Evolutionary conservation across 1,284 basidiomycete species (phyloP).

Genomic region (Cutaneotrichosporon sp.): DNA sequence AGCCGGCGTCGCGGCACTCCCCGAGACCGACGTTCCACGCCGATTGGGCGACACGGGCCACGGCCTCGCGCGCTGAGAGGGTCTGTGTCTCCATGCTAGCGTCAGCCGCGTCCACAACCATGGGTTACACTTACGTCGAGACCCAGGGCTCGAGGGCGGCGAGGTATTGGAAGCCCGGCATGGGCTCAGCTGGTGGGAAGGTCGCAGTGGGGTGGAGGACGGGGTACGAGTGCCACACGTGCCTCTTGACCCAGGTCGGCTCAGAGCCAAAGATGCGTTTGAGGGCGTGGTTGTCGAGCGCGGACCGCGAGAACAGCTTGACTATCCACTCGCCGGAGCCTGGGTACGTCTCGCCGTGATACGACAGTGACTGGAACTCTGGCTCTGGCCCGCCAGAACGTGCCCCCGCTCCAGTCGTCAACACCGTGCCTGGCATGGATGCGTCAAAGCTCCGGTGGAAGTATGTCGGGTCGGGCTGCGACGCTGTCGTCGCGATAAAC

Average conservation of each 20-base stretch:
- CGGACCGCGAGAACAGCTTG: conserved; percentile 76
- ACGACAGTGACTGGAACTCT: conserved; percentile 84
- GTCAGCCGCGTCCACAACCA: conserved; percentile 49
- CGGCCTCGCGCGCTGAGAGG: conserved; percentile 72
- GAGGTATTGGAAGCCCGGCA: conserved; percentile 74
- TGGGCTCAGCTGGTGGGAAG: conserved; percentile 72
- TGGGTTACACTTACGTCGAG: conserved; percentile 32
- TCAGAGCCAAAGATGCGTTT: conserved; percentile 54
- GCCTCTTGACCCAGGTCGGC: conserved; percentile 75
- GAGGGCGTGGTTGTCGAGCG: conserved; percentile 65
- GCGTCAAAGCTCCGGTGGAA: conserved; percentile 57
- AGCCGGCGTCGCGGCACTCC: conserved; percentile 32
- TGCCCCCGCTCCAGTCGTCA: conserved; percentile 64
- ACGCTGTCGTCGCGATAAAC: conserved; percentile 69
- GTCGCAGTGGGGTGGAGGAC: conserved; percentile 58
- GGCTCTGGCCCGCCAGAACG: conserved; percentile 55
- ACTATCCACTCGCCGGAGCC: conserved; percentile 60
- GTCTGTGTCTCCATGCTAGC: conserved; percentile 81
- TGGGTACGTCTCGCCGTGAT: conserved; percentile 59
- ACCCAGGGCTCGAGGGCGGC: conserved; percentile 80
- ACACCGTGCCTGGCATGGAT: conserved; percentile 60
- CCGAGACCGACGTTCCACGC: conserved; percentile 52
- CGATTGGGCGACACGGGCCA: conserved; percentile 66
- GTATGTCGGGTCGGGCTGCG: conserved; percentile 61
- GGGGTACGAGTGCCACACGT: conserved; percentile 57